phyloP scores from a whole-genome alignment of 2,329 filamentous ascomycete genomes.

The Aspergillus fijiensis region DNA sequence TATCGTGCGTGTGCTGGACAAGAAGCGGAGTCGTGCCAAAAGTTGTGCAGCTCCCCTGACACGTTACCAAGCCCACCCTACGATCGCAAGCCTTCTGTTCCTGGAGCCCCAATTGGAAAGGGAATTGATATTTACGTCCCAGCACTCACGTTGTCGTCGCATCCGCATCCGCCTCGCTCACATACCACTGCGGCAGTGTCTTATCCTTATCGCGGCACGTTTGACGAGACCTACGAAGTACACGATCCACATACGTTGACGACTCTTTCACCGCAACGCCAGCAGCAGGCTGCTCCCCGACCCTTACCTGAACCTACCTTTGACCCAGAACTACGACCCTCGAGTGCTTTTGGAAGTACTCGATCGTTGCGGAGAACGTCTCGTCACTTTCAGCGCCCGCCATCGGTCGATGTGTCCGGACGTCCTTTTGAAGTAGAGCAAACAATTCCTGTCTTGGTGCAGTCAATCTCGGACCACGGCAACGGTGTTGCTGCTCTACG shows the following conservation, averaged over 20 bases:
- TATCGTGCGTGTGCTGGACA: constrained; percentile 10
- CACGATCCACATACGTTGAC: constrained; percentile 50
- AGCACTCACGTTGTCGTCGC: constrained; percentile 35
- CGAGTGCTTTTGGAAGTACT: constrained; percentile 54
- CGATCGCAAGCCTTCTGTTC: constrained; percentile 1
- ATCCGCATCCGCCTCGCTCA: constrained; percentile 23
- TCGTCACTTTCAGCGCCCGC: constrained; percentile 43
- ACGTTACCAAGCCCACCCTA: constrained; percentile 6
- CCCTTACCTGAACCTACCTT: constrained; percentile 48
- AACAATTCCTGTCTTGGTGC: constrained; percentile 27
- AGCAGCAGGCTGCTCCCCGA: constrained; percentile 44
- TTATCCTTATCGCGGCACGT: constrained; percentile 38
- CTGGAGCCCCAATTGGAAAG: neutral
- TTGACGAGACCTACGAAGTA: constrained; percentile 57
- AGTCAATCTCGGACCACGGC: constrained; percentile 20
- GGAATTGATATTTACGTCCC: constrained; percentile 14
- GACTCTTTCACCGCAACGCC: constrained; percentile 46
- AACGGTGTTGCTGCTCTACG: constrained; percentile 25
- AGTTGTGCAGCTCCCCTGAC: constrained; percentile 12
- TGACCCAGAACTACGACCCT: constrained; percentile 45
- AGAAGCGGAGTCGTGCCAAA: constrained; percentile 10
- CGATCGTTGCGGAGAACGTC: constrained; percentile 55
- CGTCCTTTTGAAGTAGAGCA: constrained; percentile 28
- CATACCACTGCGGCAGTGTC: constrained; percentile 43
- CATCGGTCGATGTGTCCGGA: constrained; percentile 47